These are phyloP conservation scores for Claviceps arundinis DNA, from an alignment of 2,329 filamentous ascomycete species.

Conservation along the genomic window DNA sequence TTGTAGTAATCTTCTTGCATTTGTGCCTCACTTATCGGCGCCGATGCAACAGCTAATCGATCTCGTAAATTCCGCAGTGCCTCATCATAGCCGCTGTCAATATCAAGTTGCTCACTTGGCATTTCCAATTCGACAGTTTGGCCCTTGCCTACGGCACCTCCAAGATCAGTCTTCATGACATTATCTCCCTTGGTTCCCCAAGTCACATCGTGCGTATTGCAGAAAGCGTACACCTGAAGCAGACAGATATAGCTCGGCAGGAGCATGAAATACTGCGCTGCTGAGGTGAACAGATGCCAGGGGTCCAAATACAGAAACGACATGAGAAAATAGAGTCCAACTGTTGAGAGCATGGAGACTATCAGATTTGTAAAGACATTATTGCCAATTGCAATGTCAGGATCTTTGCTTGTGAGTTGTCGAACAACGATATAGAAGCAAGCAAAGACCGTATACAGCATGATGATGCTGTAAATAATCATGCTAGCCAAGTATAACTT, in stretches of 20 bases:
- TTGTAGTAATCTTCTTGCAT: slow-evolving; percentile 98
- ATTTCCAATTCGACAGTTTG: slow-evolving; percentile 89
- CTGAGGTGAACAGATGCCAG: slow-evolving; percentile 97
- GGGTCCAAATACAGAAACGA: slow-evolving; percentile 93
- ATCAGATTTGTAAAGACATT: slow-evolving; percentile 94
- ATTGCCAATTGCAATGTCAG: slow-evolving; percentile 51
- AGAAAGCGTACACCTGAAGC: slow-evolving; percentile 95
- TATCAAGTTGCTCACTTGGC: slow-evolving; percentile 95
- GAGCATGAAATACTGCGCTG: slow-evolving; percentile 82
- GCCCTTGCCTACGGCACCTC: slow-evolving; percentile 66
- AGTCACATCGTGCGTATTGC: slow-evolving; percentile 96
- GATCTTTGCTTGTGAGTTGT: slow-evolving; percentile 49
- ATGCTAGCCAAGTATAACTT: slow-evolving; percentile 81
- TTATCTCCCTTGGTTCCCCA: slow-evolving; percentile 99
- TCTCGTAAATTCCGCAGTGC: slow-evolving; percentile 92
- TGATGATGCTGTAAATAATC: slow-evolving; percentile 84
- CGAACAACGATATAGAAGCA: slow-evolving; percentile 76
- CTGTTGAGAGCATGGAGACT: slow-evolving; percentile 73
- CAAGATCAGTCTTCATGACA: slow-evolving; percentile 81
- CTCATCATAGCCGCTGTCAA: slow-evolving; percentile 94
- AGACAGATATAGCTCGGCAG: slow-evolving; percentile 93
- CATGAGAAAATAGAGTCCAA: slow-evolving; percentile 93
- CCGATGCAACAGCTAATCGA: slow-evolving; percentile 63
- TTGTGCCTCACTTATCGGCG: slow-evolving; percentile 57
- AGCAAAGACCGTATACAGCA: slow-evolving; percentile 88